Base-by-base conservation (phyloP, 805 yeast genomes). In the Candida saitoana region DNA sequence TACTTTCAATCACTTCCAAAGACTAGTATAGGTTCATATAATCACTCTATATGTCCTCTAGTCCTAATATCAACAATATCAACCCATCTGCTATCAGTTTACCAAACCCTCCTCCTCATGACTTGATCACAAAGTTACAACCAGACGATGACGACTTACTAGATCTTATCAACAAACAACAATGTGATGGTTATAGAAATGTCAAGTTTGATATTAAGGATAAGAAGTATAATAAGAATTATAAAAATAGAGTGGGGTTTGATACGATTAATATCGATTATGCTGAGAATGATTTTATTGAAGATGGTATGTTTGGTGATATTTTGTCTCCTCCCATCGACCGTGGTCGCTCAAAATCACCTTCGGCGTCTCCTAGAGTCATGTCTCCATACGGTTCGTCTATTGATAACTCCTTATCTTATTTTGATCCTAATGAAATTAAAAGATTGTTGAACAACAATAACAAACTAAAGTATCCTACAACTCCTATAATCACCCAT, bases 191-290 rank as follows among this genome's bases (percentile, higher is more conserved):
- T 5, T 63, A 63, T 47, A 43, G 66, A 18, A 32, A 39, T 22
- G 42, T 62, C 40, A 42, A 43, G 24, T 52, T 56, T 38, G 18
- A 6, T 5, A 42, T 59, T 3, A 49, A 58, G 8, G 43, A 48
- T 8, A 42, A 46, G 2, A 25, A 27, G 3, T 19, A 36, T 18
- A 41, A 48, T 12, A 11, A 22, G 16, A 40, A 48, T 11, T 66
- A 55, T 44, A 41, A 50, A 14, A 61, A 61, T 22, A 56, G 77
- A 37, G 80, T 78, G 2, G 71, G 79, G 2, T 78, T 77, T 50
- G 82, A 78, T 55, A 76, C 82, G 14, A 73, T 78, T 15, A 68
- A 76, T 43, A 39, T 68, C 18, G 57, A 57, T 42, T 62, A 50
- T 25, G 54, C 50, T 31, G 53, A 44, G 22, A 34, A 40, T 18